A percentile compares a stretch with the other conserved stretches of the same genome.
phyloP scores from a whole-genome alignment of 305 asterid genomes.

The Fraxinus latifolia region DNA sequence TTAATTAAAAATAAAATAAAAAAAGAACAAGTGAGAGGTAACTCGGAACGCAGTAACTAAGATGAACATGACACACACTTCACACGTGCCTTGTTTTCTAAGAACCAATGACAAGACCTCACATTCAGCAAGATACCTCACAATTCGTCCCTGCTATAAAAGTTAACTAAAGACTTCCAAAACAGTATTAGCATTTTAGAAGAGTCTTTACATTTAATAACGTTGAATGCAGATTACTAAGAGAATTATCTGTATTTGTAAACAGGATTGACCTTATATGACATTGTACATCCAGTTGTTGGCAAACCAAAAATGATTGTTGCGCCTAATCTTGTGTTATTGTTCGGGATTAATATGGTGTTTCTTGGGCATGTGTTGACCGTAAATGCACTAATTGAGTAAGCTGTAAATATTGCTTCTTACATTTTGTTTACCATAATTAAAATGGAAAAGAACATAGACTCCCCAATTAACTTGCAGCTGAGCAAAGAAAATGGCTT shows the following conservation, averaged over 20 bases:
- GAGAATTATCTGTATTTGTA: neutral
- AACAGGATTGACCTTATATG: neutral
- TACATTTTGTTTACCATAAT: neutral
- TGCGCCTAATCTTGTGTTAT: neutral
- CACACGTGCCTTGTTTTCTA: neutral
- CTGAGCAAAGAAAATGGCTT: constrained; percentile 1
- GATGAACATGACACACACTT: constrained; percentile 12
- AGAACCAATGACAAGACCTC: constrained; percentile 7
- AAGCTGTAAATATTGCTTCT: neutral
- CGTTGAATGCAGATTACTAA: neutral
- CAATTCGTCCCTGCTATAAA: neutral
- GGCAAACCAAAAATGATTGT: neutral
- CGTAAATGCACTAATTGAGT: neutral
- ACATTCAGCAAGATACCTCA: neutral
- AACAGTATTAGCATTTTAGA: neutral
- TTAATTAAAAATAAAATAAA: constrained; percentile 22
- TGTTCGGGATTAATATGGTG: neutral
- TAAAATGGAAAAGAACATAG: neutral
- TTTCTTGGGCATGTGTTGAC: neutral
- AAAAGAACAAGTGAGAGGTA: constrained; percentile 14
- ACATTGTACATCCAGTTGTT: neutral
- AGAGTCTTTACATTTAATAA: neutral
- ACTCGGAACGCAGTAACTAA: neutral
- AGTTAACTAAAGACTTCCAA: neutral
- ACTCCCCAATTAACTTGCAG: constrained; percentile 4